phyloP scores from a whole-genome alignment of 306 rosid species.

The Acmispon strigosus region DNA sequence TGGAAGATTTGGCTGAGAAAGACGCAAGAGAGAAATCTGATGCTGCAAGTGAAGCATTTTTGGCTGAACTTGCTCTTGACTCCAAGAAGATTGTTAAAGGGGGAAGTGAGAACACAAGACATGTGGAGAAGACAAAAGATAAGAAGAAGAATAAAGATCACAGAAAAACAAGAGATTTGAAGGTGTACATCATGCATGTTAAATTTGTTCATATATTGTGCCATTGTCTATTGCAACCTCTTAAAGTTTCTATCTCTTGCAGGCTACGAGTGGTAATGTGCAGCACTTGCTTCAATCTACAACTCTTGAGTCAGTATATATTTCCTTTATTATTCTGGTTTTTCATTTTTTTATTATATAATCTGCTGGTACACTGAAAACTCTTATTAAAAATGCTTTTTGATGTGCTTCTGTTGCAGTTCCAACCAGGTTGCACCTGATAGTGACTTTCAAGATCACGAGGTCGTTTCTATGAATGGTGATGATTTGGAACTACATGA shows the following conservation, averaged over 20 bases:
- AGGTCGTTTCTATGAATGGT: conserved; percentile 37
- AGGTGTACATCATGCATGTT: conserved; percentile 46
- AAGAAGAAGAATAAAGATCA: conserved; percentile 81
- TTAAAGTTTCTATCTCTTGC: conserved; percentile 27
- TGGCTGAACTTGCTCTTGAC: conserved; percentile 95
- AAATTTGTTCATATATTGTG: conserved; percentile 24
- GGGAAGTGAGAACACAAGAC: conserved; percentile 61
- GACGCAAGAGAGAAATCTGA: conserved; percentile 93
- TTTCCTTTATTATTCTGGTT: conserved; percentile 11
- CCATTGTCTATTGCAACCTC: conserved; percentile 17
- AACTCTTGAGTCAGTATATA: conserved; percentile 43
- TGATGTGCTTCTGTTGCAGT: conserved; percentile 48
- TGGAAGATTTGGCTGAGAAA: conserved; percentile 95
- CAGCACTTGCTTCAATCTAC: conserved; percentile 34
- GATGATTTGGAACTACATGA: conserved; percentile 60
- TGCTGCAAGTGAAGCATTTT: conserved; percentile 89
- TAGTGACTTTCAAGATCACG: conserved; percentile 53
- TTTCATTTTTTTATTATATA: not conserved
- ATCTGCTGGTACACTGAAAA: not conserved
- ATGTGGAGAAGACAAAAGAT: conserved; percentile 72
- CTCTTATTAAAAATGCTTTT: conserved; percentile 20
- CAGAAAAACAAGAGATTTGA: conserved; percentile 69
- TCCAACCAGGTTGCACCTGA: conserved; percentile 39
- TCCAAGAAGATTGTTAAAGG: conserved; percentile 66
- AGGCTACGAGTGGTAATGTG: conserved; percentile 51